phyloP scores from a whole-genome alignment of 73 alveolate genomes.

The Paramecium pentaurelia region DNA sequence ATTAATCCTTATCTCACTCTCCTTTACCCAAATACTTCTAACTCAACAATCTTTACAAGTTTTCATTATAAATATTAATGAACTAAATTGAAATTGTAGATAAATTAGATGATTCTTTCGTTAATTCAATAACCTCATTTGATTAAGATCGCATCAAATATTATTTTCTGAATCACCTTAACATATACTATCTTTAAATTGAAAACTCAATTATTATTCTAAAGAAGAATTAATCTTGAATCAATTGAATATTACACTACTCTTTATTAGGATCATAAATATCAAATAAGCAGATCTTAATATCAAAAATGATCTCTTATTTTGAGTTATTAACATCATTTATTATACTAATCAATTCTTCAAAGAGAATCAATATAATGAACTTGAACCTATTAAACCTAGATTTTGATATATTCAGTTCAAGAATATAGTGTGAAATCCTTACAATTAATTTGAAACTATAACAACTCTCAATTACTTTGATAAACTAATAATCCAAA shows the following conservation, averaged over 20 bases:
- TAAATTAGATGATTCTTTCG: neutral
- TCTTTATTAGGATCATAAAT: neutral
- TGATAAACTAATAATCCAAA: too few species aligned
- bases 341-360: neutral
- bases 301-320: neutral
- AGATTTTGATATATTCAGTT: too few species aligned
- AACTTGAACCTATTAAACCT: neutral
- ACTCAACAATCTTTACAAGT: neutral
- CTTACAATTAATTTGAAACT: too few species aligned
- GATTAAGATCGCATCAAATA: neutral
- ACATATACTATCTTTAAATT: neutral
- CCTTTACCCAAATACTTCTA: neutral
- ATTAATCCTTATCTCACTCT: neutral
- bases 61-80: neutral
- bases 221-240: neutral
- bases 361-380: neutral
- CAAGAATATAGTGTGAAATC: too few species aligned
- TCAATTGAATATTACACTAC: neutral
- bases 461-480: too few species aligned
- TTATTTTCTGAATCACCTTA: neutral
- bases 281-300: neutral
- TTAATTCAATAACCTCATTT: neutral
- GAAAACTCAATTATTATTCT: neutral
- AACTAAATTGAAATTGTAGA: constrained; percentile 2
- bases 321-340: neutral